Evolutionary conservation across 1,139 yeast species (phyloP), one percentile per base, ranked within the genome.

Genomic region (Scheffersomyces lignicola): DNA sequence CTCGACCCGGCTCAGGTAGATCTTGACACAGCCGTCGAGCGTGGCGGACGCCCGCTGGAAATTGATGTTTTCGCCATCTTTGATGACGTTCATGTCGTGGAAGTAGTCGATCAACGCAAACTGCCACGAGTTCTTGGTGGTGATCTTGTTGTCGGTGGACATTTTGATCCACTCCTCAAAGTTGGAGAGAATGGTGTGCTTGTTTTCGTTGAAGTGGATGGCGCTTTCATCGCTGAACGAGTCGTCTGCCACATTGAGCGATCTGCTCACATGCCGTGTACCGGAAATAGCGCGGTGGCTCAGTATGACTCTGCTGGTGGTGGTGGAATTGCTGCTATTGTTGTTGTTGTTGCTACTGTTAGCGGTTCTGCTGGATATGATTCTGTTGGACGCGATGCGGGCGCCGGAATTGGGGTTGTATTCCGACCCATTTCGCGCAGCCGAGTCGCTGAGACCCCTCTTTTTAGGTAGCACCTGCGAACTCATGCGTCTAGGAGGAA

Each of bases 141-240:
- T 82, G 54, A 83, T 80, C 54, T 83, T 83, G 57, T 88, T 89
- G 54, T 86, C 95, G 1, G 95, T 85, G n/a, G 94, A 88, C 61
- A 85, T 70, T 54, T 80, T 84, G 70, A 88, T 85, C 89, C 95
- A 85, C 60, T 86, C 92, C 53, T 89, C 96, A 57, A 87, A 88
- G 49, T 88, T 88, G 26, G 70, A 58, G 46, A 71, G 53, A 40
- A 71, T 70, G 10, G 73, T 68, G 42, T 69, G 68, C 39, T 57
- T 65, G 49, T 70, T 71, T 33, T 68, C 70, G 43, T 68, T 65
- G 45, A 70, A 70, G 37, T 64, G 66, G 37, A 69, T 69, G 33
- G 70, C 72, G 36, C 63, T 67, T 27, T 67, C 74, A 5, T 60
- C 65, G 18, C 11, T 11, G 35, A 58, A 52, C 15, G 68, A 62